Evolutionary conservation across 2,329 filamentous ascomycete genomes (phyloP), one percentile per base, ranked within the genome.

Genomic region (Diaporthe batatas): DNA sequence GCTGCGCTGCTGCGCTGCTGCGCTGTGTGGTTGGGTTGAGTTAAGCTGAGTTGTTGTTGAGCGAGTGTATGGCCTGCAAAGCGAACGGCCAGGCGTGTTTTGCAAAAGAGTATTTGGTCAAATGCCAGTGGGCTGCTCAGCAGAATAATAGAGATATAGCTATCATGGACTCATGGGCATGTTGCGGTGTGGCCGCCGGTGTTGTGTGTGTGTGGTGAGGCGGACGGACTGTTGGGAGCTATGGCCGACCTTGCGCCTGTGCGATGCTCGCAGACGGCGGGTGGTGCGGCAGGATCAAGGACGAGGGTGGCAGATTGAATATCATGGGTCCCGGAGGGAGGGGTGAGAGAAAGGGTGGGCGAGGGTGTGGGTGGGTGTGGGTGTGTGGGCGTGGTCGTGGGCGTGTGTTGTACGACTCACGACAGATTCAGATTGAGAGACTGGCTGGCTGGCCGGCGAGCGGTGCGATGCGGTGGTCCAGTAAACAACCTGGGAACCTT

Each of bases 231-330:
- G 68, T 70, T 70, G 68, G 23, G 68, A 70, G 68, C 68, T 70
- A 70, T 70, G 68, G 53, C 44, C 68, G 68, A 54, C 68, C 42
- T 23, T 62, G 68, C 68, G 55, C 68, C 68, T 70, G 68, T 70
- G 68, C 68, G 58, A 70, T 62, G 32, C 55, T 70, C 68, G 55
- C 42, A 54, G 47, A 32, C 23, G 55, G 55, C 53, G 34, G 55
- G 55, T 59, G 59, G 59, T 65, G 59, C 29, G 68, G 58, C 23
- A 54, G 55, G 44, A 3, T 67, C 62, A 53, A 39, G 62, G 62
- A 67, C 32, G 62, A 53, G 62, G 47, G 62, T 67, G 62, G 62
- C 62, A 67, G 62, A 39, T 29, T 39, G 62, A 53, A 53, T 32
- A 53, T 67, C 47, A 53, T 67, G n/a, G 62, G 62, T 53, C 29